Evolutionary conservation across 1,284 basidiomycete species (phyloP), one percentile per base, ranked within the genome.

Genomic region (Fomitopsis palustris): DNA sequence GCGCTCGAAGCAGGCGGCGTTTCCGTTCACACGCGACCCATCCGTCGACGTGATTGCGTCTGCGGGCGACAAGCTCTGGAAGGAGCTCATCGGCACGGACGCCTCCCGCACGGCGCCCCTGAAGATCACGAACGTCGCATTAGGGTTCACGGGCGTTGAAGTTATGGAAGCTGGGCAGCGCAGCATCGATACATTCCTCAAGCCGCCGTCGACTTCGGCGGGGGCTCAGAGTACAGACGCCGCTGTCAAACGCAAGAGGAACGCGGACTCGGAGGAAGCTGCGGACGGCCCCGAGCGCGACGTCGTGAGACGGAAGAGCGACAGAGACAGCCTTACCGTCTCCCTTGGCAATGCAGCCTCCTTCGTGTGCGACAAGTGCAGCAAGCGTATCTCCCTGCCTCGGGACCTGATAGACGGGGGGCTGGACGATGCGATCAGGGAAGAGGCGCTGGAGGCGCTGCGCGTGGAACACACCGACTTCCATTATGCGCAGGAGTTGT

Each of bases 121-220:
- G 75, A 88, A 90, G 60, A 80, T 97, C 53, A 88, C 87, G 39
- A 84, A 83, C 64, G 82, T 98, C 4, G 81, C 84, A 17, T 78
- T 98, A 29, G 84, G 86, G 1, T 97, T 99, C 68, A 84, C 87
- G 8, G 93, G 93, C 0, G 84, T 99, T 37, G 93, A 92, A 62
- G 78, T 81, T 17, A 78, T 87, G 41, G 95, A 96, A 71, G 75
- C 77, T 2, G 95, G 95, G 1, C 95, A 98, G 71, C 83, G 83
- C 62, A 90, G 84, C 23, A 96, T 98, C 54, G 91, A 95, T 69
- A 85, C 86, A 0, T 99, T 98, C 75, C 86, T 98, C 61, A 67
- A 67, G 31, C 58, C 72, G 29, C 57, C 64, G 73, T 75, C 65
- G 66, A 60, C 35, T 63, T 69, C 62, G 66, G 39, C 51, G 23